phyloP scores from a whole-genome alignment of 345 rosid genomes.

The Gossypioides kirkii region DNA sequence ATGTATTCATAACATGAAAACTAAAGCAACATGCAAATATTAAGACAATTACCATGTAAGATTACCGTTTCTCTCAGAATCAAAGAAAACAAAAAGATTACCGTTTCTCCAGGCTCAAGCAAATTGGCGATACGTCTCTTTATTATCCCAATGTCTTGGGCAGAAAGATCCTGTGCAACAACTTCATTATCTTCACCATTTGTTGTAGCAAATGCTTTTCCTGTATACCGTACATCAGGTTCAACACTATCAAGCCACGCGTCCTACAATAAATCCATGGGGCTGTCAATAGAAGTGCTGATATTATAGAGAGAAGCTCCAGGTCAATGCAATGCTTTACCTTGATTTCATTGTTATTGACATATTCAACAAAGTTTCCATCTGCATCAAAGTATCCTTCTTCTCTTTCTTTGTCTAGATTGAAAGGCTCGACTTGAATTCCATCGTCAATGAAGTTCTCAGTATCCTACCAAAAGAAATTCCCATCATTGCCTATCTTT shows the following conservation, averaged over 20 bases:
- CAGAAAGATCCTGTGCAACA: constrained; percentile 49
- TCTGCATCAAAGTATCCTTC: constrained; percentile 92
- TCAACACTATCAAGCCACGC: constrained; percentile 95
- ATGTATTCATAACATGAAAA: neutral
- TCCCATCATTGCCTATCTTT: constrained; percentile 24
- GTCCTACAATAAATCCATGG: constrained; percentile 54
- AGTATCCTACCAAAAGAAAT: constrained; percentile 53
- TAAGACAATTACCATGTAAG: neutral
- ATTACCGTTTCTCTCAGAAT: constrained; percentile 65
- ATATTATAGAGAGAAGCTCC: neutral
- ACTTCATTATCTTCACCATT: constrained; percentile 33
- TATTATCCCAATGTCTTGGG: constrained; percentile 60
- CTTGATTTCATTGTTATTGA: constrained; percentile 65
- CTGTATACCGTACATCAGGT: constrained; percentile 42
- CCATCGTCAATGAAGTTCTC: constrained; percentile 82
- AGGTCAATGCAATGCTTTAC: constrained; percentile 28
- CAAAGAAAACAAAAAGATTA: constrained; percentile 20
- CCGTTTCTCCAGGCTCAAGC: constrained; percentile 97
- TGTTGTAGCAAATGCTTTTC: constrained; percentile 21
- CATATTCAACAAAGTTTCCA: constrained; percentile 92
- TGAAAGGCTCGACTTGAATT: constrained; percentile 86
- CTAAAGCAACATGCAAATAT: neutral
- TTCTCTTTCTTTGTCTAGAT: constrained; percentile 83
- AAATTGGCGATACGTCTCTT: constrained; percentile 82
- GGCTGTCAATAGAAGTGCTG: constrained; percentile 11